A percentile compares a stretch with the other conserved stretches of the same genome.
phyloP scores from a whole-genome alignment of 2,329 filamentous ascomycete species.

The Penicillium brasilianum region DNA sequence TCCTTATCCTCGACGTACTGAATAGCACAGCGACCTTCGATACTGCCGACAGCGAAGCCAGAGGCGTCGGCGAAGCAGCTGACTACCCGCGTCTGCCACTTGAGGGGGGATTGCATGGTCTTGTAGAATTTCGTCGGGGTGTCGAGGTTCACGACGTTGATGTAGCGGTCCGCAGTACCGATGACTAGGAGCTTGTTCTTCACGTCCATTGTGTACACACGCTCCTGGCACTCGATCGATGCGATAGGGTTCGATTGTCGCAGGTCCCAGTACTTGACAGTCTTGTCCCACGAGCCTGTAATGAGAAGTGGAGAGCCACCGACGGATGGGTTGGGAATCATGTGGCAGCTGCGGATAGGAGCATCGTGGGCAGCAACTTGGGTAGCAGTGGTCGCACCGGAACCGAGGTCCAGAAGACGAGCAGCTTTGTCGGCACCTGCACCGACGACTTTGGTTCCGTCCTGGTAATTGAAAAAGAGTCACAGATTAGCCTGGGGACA shows the following conservation, averaged over 20 bases:
- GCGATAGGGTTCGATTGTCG: constrained; percentile 55
- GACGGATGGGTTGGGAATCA: constrained; percentile 68
- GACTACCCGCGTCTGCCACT: constrained; percentile 96
- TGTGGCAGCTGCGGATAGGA: constrained; percentile 77
- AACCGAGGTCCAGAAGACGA: constrained; percentile 80
- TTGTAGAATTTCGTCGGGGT: constrained; percentile 94
- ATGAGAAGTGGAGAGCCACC: constrained; percentile 74
- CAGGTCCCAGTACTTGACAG: constrained; percentile 63
- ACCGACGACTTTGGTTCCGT: constrained; percentile 86
- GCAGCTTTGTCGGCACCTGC: constrained; percentile 90
- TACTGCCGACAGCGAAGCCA: constrained; percentile 93
- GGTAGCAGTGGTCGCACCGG: constrained; percentile 58
- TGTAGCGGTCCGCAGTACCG: constrained; percentile 92
- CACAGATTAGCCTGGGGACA: constrained; percentile 13
- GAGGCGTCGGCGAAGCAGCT: constrained; percentile 92
- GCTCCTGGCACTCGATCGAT: constrained; percentile 56
- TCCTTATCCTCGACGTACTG: constrained; percentile 99
- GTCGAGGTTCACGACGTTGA: constrained; percentile 91
- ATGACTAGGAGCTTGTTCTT: constrained; percentile 86
- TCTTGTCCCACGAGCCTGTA: constrained; percentile 73
- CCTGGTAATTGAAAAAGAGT: constrained; percentile 58
- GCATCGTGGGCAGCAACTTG: constrained; percentile 86
- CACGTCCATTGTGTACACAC: constrained; percentile 86
- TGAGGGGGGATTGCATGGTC: constrained; percentile 90
- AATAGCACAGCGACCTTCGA: constrained; percentile 96